Evolutionary conservation across 805 yeast species (phyloP).

Genomic region (Metschnikowia hibisci): DNA sequence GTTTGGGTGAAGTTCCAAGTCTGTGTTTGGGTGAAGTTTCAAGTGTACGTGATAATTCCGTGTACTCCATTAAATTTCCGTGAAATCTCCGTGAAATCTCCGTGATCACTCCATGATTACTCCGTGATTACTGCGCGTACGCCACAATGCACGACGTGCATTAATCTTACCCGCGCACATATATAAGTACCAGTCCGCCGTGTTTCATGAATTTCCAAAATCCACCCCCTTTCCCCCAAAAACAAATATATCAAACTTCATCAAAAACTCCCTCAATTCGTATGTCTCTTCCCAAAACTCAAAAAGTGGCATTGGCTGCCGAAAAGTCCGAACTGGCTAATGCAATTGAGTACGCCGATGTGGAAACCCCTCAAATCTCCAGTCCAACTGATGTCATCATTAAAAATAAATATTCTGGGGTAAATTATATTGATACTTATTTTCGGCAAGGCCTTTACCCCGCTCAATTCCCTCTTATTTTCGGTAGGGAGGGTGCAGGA

Average conservation of each 20-base stretch:
- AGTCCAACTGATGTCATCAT: conserved; percentile 57
- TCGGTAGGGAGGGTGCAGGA: conserved; percentile 78
- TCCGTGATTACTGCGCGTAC: neutral
- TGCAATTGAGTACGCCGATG: conserved; percentile 54
- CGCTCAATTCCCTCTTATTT: conserved; percentile 49
- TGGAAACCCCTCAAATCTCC: conserved; percentile 55
- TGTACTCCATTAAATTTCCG: no score
- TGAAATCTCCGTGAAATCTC: no score
- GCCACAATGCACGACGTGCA: no score
- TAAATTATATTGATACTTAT: conserved; percentile 80
- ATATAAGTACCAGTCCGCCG: no score
- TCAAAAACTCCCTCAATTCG: no score
- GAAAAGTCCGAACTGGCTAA: conserved; percentile 54
- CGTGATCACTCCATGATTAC: neutral
- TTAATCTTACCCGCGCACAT: no score
- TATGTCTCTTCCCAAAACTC: conserved; percentile 47
- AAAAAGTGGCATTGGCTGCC: conserved; percentile 51
- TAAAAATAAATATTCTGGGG: conserved; percentile 72
- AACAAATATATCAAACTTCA: no score
- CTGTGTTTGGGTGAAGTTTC: no score
- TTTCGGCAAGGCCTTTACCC: conserved; percentile 79
- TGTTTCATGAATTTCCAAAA: no score
- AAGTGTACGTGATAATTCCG: no score
- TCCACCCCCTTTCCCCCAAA: no score
- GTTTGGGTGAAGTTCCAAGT: no score